phyloP scores from a whole-genome alignment of 2,329 filamentous ascomycete species.

The Byssochlamys sp. region DNA sequence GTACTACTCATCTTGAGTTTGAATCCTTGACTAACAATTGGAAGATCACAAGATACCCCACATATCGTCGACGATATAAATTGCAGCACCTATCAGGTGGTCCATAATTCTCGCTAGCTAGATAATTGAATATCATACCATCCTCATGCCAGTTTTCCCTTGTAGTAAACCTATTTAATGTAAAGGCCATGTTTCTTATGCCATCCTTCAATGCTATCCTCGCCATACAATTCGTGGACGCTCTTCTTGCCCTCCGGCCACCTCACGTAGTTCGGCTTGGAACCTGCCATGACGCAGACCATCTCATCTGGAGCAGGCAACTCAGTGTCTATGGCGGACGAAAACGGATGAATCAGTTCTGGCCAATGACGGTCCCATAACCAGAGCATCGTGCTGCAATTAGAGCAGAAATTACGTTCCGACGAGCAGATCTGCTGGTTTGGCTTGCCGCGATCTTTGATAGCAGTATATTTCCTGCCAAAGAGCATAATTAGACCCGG shows the following conservation, averaged over 20 bases:
- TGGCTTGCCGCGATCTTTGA: conserved; percentile 35
- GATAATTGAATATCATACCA: not conserved
- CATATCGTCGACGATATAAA: not conserved
- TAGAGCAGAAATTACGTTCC: conserved; percentile 39
- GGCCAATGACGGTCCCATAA: conserved; percentile 40
- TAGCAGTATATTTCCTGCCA: conserved; percentile 37
- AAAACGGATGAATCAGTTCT: conserved; percentile 42
- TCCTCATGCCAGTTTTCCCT: not conserved
- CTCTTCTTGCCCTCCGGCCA: conserved; percentile 41
- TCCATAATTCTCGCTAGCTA: not conserved
- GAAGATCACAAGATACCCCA: not conserved
- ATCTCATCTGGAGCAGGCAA: conserved; percentile 38
- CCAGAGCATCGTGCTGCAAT: conserved; percentile 41
- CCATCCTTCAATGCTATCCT: conserved; percentile 37
- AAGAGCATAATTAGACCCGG: not conserved
- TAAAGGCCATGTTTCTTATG: conserved; percentile 36
- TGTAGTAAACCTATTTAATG: conserved; percentile 15
- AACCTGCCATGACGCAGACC: conserved; percentile 37
- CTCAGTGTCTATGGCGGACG: conserved; percentile 41
- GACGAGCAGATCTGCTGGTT: conserved; percentile 31
- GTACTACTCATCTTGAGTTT: not conserved
- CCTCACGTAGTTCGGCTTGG: conserved; percentile 38
- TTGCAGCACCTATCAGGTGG: not conserved
- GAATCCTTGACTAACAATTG: not conserved
- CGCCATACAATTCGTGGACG: conserved; percentile 30